These are phyloP conservation scores for Cryptosporidium felis DNA, from an alignment of 169 alveolate species.

Conservation along the genomic window DNA sequence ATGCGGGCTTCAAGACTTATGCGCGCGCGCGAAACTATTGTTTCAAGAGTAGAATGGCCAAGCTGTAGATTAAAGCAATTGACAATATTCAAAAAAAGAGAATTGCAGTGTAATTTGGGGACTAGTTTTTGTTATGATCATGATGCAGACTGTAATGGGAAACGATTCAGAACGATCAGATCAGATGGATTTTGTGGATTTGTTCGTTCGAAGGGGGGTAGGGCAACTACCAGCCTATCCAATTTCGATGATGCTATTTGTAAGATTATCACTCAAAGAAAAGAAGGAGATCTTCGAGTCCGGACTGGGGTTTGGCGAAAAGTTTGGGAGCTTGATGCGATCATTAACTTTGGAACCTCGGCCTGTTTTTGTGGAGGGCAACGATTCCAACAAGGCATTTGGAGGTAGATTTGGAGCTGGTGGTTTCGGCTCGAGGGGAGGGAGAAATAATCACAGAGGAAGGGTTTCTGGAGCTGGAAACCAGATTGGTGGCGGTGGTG, in stretches of 20 bases:
- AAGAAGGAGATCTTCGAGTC: background rate
- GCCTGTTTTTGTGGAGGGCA: constrained; percentile 1
- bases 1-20: no score
- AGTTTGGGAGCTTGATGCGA: background rate
- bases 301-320: background rate
- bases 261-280: constrained; percentile 1
- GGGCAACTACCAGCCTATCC: background rate
- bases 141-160: background rate
- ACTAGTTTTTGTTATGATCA: background rate
- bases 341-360: constrained; percentile 26
- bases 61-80: no score
- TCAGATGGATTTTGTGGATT: background rate
- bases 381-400: constrained; percentile 18
- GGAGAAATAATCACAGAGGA: constrained; percentile 24
- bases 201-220: background rate
- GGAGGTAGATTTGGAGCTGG: constrained; percentile 42
- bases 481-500: background rate
- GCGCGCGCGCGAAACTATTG: no score
- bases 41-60: no score
- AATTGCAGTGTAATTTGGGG: background rate
- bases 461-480: background rate
- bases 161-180: background rate
- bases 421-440: constrained; percentile 48
- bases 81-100: no score
- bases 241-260: background rate